Conservation (phyloP, 1,139 yeast species). For the Hemisphaericaspora lyxosophila region DNA sequence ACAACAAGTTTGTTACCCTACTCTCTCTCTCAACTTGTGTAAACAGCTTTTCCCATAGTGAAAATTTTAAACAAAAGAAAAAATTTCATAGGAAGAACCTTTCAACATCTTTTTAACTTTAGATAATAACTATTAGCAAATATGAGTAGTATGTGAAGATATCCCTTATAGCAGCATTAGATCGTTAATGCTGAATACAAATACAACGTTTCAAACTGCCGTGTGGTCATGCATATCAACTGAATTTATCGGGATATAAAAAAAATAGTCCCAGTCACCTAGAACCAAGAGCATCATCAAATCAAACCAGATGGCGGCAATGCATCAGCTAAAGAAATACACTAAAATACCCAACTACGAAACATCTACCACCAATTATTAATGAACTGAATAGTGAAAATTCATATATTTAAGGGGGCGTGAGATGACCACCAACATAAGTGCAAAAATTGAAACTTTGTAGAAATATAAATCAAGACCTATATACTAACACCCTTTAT, state of each 20-base stretch:
- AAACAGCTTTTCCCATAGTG: conserved; percentile 8
- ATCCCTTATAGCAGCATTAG: background rate
- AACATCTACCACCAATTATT: too few relatives aligned
- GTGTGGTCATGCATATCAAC: background rate
- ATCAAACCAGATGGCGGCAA: too few relatives aligned
- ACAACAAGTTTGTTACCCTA: too few relatives aligned
- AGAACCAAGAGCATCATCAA: background rate
- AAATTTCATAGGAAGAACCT: conserved; percentile 13
- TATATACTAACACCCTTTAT: conserved; percentile 24
- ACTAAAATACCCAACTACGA: too few relatives aligned
- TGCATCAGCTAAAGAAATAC: too few relatives aligned
- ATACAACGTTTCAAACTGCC: background rate
- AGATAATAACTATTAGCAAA: conserved; percentile 35
- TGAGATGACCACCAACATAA: too few relatives aligned
- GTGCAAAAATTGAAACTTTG: conserved; percentile 4
- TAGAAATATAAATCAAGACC: background rate
- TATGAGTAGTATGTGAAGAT: conserved; percentile 65
- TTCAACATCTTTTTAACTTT: conserved; percentile 3
- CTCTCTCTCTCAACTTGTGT: background rate
- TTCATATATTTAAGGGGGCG: too few relatives aligned
- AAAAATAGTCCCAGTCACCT: background rate
- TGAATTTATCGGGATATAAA: background rate
- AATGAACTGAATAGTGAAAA: too few relatives aligned
- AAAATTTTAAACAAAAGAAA: conserved; percentile 12
- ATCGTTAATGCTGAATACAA: background rate